phyloP scores from a whole-genome alignment of 169 alveolate species.

The Plasmodium coatneyi region DNA sequence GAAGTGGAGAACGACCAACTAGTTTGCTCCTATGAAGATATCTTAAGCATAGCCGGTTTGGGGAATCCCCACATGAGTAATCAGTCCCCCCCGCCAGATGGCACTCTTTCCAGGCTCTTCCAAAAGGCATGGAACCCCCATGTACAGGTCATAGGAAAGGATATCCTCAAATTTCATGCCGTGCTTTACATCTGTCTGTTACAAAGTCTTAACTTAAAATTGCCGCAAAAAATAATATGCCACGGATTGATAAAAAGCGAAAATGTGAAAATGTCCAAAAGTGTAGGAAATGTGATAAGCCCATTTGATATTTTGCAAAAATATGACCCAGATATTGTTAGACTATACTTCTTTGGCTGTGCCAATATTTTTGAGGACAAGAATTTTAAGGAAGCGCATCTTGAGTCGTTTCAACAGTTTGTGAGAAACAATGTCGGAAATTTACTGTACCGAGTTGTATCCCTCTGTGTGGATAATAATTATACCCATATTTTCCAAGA shows the following conservation, averaged over 20 bases:
- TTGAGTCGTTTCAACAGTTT: constrained; percentile 32
- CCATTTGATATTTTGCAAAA: constrained; percentile 38
- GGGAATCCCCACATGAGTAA: not conserved
- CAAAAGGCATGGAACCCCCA: constrained; percentile 54
- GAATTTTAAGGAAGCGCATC: constrained; percentile 40
- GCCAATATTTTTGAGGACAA: constrained; percentile 53
- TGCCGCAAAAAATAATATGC: constrained; percentile 82
- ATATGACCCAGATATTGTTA: constrained; percentile 31
- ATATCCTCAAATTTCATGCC: constrained; percentile 90
- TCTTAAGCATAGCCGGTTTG: not conserved
- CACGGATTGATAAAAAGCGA: constrained; percentile 91
- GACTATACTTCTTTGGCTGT: constrained; percentile 54
- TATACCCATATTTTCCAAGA: not conserved
- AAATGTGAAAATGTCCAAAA: constrained; percentile 93
- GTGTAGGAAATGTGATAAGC: constrained; percentile 84
- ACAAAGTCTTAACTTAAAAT: constrained; percentile 78
- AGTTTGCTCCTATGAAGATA: constrained; percentile 27
- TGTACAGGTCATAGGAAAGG: constrained; percentile 91
- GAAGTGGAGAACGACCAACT: not conserved
- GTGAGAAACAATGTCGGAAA: constrained; percentile 40
- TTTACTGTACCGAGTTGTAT: constrained; percentile 39
- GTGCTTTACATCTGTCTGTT: constrained; percentile 91
- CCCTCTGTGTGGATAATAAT: constrained; percentile 53
- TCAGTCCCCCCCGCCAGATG: not conserved
- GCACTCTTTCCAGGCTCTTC: not conserved